Evolutionary conservation across 2,329 filamentous ascomycete species (phyloP).

Genomic region (Elsinoe ampelina): DNA sequence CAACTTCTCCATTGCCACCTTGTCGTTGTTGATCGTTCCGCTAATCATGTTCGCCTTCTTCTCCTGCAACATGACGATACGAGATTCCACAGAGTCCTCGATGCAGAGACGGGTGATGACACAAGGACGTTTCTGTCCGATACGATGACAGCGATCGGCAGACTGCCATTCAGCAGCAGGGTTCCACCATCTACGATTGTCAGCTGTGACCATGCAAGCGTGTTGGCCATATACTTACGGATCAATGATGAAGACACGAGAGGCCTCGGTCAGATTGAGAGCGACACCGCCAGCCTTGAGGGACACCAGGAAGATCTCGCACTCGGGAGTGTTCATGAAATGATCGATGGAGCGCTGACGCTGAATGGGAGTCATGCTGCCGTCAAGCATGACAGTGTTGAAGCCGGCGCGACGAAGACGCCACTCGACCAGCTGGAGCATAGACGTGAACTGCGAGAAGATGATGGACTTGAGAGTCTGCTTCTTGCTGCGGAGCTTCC

Average conservation of each 20-base stretch:
- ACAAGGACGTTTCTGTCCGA: constrained; percentile 87
- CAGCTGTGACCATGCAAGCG: constrained; percentile 20
- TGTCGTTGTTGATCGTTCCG: constrained; percentile 89
- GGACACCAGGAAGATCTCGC: constrained; percentile 93
- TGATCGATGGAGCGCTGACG: constrained; percentile 89
- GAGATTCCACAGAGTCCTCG: constrained; percentile 90
- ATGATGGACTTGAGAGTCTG: constrained; percentile 94
- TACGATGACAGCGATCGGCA: constrained; percentile 76
- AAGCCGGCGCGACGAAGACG: constrained; percentile 92
- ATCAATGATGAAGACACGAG: constrained; percentile 89
- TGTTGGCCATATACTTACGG: constrained; percentile 53
- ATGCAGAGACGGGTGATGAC: constrained; percentile 92
- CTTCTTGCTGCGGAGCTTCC: constrained; percentile 84
- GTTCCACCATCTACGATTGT: constrained; percentile 77
- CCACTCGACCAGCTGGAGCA: constrained; percentile 97
- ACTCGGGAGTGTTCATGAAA: constrained; percentile 90
- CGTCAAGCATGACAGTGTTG: constrained; percentile 95
- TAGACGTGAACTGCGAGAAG: constrained; percentile 93
- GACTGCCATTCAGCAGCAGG: constrained; percentile 99
- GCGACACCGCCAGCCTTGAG: constrained; percentile 94
- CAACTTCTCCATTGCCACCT: constrained; percentile 81
- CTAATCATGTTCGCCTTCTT: constrained; percentile 99
- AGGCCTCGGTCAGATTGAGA: constrained; percentile 89
- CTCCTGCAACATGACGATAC: constrained; percentile 92
- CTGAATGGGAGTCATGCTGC: constrained; percentile 90